Percentiles rank a stretch among this genome's conserved stretches.
These are phyloP conservation scores for Monosporozyma aerobia DNA, from an alignment of 805 yeast genomes.

Conservation along the genomic window DNA sequence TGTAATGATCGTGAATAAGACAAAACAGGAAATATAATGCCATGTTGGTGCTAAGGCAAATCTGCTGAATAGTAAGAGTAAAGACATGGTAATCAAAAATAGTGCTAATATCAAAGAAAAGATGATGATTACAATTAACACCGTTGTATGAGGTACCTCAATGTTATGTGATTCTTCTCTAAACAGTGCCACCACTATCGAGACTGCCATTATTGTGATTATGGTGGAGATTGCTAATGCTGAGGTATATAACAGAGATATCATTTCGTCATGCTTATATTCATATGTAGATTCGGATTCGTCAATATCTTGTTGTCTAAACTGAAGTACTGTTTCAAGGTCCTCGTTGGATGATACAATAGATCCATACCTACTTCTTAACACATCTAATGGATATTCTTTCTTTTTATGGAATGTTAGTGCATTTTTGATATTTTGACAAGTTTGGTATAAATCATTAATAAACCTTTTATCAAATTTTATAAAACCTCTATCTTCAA, in stretches of 20 bases:
- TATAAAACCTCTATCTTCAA: constrained; percentile 19
- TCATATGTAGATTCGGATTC: constrained; percentile 23
- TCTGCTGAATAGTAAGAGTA: constrained; percentile 25
- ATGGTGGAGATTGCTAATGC: constrained; percentile 19
- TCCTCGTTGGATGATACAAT: constrained; percentile 9
- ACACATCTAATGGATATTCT: not conserved
- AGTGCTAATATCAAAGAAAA: constrained; percentile 20
- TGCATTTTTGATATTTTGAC: constrained; percentile 10
- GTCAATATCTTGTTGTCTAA: constrained; percentile 13
- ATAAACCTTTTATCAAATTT: constrained; percentile 18
- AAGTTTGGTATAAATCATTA: constrained; percentile 13
- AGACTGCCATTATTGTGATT: constrained; percentile 22
- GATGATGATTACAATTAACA: constrained; percentile 14
- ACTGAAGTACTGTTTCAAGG: constrained; percentile 12
- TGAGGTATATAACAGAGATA: constrained; percentile 23
- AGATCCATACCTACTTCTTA: constrained; percentile 1
- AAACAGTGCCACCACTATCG: constrained; percentile 21
- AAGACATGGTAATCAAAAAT: constrained; percentile 15
- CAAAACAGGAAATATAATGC: constrained; percentile 25
- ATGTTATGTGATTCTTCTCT: constrained; percentile 12
- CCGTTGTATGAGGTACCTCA: constrained; percentile 14
- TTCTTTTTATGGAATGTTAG: not conserved
- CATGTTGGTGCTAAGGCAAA: constrained; percentile 25
- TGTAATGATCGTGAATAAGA: constrained; percentile 19
- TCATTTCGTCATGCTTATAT: constrained; percentile 25